Evolutionary conservation across 352 stramenopile genomes (phyloP).

Genomic region (Elongisporangium undulatum): DNA sequence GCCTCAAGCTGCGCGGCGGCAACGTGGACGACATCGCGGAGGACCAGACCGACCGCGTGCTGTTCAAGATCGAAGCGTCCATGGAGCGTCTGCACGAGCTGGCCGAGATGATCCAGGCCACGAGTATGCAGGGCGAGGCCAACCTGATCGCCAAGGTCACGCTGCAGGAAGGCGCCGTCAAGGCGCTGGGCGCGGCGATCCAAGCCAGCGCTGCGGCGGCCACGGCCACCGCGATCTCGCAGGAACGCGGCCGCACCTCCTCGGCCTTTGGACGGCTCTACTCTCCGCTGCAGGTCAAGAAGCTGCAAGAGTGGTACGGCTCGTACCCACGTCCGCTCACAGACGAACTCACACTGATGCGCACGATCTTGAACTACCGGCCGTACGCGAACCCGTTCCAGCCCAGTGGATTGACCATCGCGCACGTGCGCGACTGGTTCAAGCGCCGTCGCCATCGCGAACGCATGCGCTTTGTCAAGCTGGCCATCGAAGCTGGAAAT

Average conservation of each 20-base stretch:
- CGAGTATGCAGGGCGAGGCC: conserved; percentile 81
- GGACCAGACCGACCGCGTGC: conserved; percentile 73
- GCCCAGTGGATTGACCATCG: conserved; percentile 49
- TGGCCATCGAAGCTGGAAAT: conserved; percentile 58
- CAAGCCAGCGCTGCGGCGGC: conserved; percentile 59
- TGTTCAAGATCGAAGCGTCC: conserved; percentile 71
- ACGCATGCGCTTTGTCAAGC: conserved; percentile 70
- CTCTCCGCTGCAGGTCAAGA: conserved; percentile 66
- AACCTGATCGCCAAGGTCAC: conserved; percentile 75
- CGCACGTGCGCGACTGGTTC: conserved; percentile 83
- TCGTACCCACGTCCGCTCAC: conserved; percentile 69
- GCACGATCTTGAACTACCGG: conserved; percentile 78
- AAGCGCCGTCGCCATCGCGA: conserved; percentile 79
- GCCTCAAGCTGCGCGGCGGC: not conserved
- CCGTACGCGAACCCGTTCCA: conserved; percentile 71
- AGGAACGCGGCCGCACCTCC: conserved; percentile 55
- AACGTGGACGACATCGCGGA: conserved; percentile 58
- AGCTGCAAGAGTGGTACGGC: conserved; percentile 85
- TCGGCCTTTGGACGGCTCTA: conserved; percentile 50
- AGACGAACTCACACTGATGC: conserved; percentile 82
- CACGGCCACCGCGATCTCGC: conserved; percentile 64
- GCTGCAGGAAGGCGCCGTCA: conserved; percentile 50
- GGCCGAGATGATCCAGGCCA: conserved; percentile 77
- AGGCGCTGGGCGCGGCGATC: conserved; percentile 48
- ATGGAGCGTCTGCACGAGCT: conserved; percentile 69